Conservation (phyloP, 2,329 filamentous ascomycete genomes). For the Talaromyces sp. region DNA sequence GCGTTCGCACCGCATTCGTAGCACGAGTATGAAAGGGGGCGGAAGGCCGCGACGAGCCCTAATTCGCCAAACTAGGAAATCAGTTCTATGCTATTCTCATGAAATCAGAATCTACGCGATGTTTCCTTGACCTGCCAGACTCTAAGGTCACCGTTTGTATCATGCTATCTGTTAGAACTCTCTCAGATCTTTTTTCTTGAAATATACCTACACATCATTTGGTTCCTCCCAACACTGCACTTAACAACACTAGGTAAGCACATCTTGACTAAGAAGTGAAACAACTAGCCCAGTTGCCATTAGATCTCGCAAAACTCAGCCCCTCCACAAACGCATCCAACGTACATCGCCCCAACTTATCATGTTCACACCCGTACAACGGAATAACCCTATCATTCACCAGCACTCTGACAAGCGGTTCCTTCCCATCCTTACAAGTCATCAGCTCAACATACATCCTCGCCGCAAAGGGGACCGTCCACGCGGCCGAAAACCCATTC, state of each 20-base stretch:
- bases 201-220: background rate
- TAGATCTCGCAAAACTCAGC: conserved; percentile 66
- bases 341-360: conserved; percentile 66
- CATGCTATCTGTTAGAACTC: background rate
- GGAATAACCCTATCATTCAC: conserved; percentile 80
- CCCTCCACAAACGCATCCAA: conserved; percentile 69
- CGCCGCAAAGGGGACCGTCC: conserved; percentile 79
- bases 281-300: conserved; percentile 65
- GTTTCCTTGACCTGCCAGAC: background rate
- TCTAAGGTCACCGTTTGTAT: background rate
- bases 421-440: conserved; percentile 52
- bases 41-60: background rate
- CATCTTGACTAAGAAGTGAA: background rate
- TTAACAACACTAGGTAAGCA: too few species aligned
- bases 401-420: conserved; percentile 73
- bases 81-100: background rate
- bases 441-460: conserved; percentile 87
- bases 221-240: too few species aligned
- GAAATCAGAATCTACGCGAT: background rate
- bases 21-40: too few species aligned
- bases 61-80: background rate
- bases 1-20: too few species aligned
- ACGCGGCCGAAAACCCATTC: conserved; percentile 69
- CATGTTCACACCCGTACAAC: conserved; percentile 65
- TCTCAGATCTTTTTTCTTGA: background rate